These are phyloP conservation scores for Scenedesmus sp. DNA, from an alignment of 163 green algal species.

Conservation along the genomic window DNA sequence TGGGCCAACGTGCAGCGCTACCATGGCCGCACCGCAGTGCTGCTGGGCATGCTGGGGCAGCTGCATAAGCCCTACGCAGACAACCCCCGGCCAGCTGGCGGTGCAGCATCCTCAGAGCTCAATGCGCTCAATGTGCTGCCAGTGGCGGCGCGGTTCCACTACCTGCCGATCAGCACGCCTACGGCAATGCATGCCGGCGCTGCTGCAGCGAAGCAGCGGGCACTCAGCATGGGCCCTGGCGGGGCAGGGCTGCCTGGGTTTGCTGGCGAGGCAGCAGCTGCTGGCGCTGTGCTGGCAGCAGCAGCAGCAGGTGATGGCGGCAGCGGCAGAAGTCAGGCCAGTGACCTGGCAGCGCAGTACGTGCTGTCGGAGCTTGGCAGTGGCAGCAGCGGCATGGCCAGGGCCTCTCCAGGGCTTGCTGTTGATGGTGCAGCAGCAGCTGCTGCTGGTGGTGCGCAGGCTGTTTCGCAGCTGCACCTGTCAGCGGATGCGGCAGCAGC, in stretches of 20 bases:
- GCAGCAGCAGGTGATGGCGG: neutral
- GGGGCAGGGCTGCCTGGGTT: neutral
- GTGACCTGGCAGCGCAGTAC: constrained; percentile 34
- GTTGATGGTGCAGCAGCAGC: constrained; percentile 12
- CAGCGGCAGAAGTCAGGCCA: neutral
- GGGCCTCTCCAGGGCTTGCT: neutral
- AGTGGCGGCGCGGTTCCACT: constrained; percentile 84
- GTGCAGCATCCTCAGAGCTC: constrained; percentile 63
- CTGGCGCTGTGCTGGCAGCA: constrained; percentile 14
- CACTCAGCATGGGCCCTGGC: neutral
- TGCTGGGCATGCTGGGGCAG: constrained; percentile 79
- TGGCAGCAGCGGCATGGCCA: neutral
- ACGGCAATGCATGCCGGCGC: constrained; percentile 18
- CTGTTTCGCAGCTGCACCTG: neutral
- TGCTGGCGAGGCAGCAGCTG: neutral
- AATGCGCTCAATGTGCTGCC: constrained; percentile 87
- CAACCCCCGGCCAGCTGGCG: constrained; percentile 9
- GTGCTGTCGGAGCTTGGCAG: constrained; percentile 12
- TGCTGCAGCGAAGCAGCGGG: constrained; percentile 25
- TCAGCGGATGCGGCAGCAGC: constrained; percentile 46
- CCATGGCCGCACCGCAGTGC: constrained; percentile 73
- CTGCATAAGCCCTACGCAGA: constrained; percentile 65
- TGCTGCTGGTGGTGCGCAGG: neutral
- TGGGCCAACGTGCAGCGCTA: constrained; percentile 79
- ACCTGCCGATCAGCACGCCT: constrained; percentile 90